Evolutionary conservation across 139 green algal species (phyloP).

Genomic region (Coelastrella sp.): DNA sequence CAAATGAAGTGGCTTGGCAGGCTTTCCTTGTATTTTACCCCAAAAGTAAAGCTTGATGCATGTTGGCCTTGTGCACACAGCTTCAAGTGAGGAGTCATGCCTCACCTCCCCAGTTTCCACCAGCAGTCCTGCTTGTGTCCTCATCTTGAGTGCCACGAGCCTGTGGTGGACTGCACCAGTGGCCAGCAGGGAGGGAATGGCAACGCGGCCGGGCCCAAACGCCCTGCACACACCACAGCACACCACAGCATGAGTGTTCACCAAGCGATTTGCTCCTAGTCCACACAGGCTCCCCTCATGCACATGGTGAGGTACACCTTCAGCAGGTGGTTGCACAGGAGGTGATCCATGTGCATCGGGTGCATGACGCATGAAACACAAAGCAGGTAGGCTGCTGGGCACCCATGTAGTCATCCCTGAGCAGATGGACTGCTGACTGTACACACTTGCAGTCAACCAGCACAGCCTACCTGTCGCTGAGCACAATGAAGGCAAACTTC

Average conservation of each 20-base stretch:
- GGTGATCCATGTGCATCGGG: too few species aligned
- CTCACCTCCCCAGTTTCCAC: conserved; percentile 86
- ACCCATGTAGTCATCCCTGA: too few species aligned
- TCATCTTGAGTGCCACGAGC: conserved; percentile 78
- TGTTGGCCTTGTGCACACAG: not conserved
- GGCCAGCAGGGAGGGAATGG: conserved; percentile 87
- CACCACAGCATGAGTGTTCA: too few species aligned
- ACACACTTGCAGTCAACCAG: too few species aligned
- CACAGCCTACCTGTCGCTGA: conserved; percentile 69
- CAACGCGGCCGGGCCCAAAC: conserved; percentile 69
- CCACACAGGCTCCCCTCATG: too few species aligned
- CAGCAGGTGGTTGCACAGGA: too few species aligned
- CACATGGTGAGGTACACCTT: too few species aligned
- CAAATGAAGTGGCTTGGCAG: not conserved
- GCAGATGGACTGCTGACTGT: too few species aligned
- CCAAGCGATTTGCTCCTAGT: too few species aligned
- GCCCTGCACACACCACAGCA: conserved; percentile 24
- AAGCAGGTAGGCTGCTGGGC: too few species aligned
- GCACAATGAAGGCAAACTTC: conserved; percentile 77
- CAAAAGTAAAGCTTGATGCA: not conserved
- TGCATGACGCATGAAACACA: too few species aligned
- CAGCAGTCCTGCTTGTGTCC: conserved; percentile 81
- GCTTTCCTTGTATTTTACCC: not conserved
- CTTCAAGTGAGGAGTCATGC: conserved; percentile 68
- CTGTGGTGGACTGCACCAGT: conserved; percentile 92